These are phyloP conservation scores for Elongisporangium anandrum DNA, from an alignment of 352 stramenopile genomes.

Conservation along the genomic window DNA sequence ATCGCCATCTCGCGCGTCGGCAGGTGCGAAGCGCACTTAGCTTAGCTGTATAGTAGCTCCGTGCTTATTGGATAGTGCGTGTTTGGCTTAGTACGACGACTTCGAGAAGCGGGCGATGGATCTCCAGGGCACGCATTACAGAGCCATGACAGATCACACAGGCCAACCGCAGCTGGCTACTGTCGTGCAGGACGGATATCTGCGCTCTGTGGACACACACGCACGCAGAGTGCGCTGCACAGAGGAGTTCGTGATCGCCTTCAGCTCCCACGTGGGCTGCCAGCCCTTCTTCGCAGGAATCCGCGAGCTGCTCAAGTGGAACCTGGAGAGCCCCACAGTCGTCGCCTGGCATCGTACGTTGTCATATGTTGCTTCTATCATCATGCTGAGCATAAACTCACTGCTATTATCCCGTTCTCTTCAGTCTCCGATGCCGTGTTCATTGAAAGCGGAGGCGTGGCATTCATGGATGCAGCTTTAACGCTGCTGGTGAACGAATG, in stretches of 20 bases:
- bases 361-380: background rate
- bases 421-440: slow-evolving; percentile 73
- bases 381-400: background rate
- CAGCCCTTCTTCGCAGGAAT: slow-evolving; percentile 73
- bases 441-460: slow-evolving; percentile 54
- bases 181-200: slow-evolving; percentile 40
- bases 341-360: slow-evolving; percentile 64
- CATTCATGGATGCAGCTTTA: slow-evolving; percentile 47
- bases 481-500: slow-evolving; percentile 44
- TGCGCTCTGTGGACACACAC: slow-evolving; percentile 29
- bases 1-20: slow-evolving; percentile 36
- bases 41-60: background rate
- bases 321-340: slow-evolving; percentile 55
- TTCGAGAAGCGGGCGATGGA: slow-evolving; percentile 37
- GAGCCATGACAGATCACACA: slow-evolving; percentile 21
- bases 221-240: slow-evolving; percentile 29
- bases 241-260: slow-evolving; percentile 41
- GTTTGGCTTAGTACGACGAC: slow-evolving; percentile 34
- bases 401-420: slow-evolving; percentile 1
- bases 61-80: background rate
- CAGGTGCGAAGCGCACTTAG: slow-evolving; percentile 15
- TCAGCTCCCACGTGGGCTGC: slow-evolving; percentile 42
- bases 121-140: slow-evolving; percentile 52
- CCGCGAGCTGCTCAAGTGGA: slow-evolving; percentile 47
- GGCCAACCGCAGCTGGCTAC: slow-evolving; percentile 25